Base-by-base conservation (phyloP, 2,329 filamentous ascomycete genomes). In the Ascochyta viciae-villosae region DNA sequence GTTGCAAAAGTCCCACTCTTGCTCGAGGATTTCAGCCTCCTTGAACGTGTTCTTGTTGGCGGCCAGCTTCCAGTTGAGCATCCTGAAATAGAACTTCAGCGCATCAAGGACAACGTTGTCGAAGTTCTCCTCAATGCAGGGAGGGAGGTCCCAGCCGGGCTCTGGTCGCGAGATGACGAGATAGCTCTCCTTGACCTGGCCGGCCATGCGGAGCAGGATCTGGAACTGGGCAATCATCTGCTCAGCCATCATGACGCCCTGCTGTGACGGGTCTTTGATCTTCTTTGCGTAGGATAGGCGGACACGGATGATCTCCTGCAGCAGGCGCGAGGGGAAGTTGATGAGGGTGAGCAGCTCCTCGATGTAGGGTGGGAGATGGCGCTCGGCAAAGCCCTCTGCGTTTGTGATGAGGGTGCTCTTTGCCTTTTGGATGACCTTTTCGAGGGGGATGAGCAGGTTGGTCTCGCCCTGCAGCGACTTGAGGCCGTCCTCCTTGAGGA, bases 21-120 rank as follows among this genome's bases (percentile, higher is more conserved):
- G 92, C 73, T 97, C 96, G 43, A 99, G 80, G 62, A 99, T 89
- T 80, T 99, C 95, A 6, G 95, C 95, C 76, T 99, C 95, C 73
- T 98, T 98, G 84, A 99, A 99, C 0, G 93, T 97, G 78, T 98
- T 99, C 76, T 97, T 98, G 81, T 98, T 98, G 52, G 92, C 91
- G 66, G 90, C 93, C 49, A 99, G 81, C 76, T 98, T 98, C 92
- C 93, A 98, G 73, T 98, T 97, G 40, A 99, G 82, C 85, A 99
- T 93, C 75, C 94, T 95, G 83, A 99, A 99, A 77, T 99, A 99
- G 76, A 96, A 98, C 74, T 94, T 96, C 65, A 99, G 81, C 0
- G 94, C 93, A 69, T 97, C 94, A 39, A 99, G 78, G 9, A 98
- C 91, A 16, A 96, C 91, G 31, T 89, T 85, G 72, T 98, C 95